Base-by-base conservation (phyloP, 257 asterid species). In the Mitragyna speciosa region DNA sequence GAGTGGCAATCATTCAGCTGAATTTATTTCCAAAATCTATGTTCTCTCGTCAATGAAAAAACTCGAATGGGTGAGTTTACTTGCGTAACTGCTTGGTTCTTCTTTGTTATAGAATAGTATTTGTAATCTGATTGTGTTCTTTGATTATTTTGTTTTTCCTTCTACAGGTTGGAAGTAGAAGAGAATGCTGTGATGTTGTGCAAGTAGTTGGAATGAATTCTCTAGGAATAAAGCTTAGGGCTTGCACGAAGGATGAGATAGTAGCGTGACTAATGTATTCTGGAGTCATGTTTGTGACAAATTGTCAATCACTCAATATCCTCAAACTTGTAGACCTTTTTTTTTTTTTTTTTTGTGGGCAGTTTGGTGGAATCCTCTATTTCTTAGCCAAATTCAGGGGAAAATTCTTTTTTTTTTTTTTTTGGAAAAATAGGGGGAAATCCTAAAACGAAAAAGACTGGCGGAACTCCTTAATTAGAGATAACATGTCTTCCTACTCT, bases 151-250 rank as follows among this genome's bases (percentile, higher is more conserved):
- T 28, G 15, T 4, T 26, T 64, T 64, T 64, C 41, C 39, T 64
- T 45, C 48, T 54, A n/a, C 52, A 84, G 87, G 76, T 15, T 65
- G 87, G 87, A 41, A 78, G 28, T 28, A 81, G 80, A 81, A 80
- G 83, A 61, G 87, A 84, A 81, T 84, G 87, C 52, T 84, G 87
- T 58, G 84, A 84, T 26, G 78, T 81, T 47, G 80, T 84, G 43
- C 74, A 73, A 49, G 63, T 76, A 0, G 79, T 67, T 33, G 84
- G 83, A 75, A 66, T 77, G 82, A 78, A 73, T 49, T 61, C 87
- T 8, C 49, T 78, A 78, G 65, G 64, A 3, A 69, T 84, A 43
- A 77, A 77, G 79, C 84, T 84, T 6, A 74, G 85, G 73, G 30
- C 75, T 67, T 84, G 85, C 78, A 66, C 58, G 77, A 74, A 48